Evolutionary conservation across 768 basidiomycete genomes (phyloP), one percentile per base, ranked within the genome.

Genomic region (Calocybe gangraenosa): DNA sequence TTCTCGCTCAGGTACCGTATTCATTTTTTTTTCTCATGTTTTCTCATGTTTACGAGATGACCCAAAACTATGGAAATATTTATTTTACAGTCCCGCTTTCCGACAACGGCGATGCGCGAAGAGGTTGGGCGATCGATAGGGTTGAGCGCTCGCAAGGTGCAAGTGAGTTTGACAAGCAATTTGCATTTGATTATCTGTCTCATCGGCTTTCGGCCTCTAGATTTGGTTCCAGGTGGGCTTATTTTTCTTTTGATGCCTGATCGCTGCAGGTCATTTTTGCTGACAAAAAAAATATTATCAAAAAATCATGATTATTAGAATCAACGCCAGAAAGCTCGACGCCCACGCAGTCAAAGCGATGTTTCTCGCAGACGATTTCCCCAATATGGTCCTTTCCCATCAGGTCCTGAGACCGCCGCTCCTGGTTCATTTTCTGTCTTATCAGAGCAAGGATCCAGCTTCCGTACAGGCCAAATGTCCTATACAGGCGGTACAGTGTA

Each of bases 131-230:
- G 84, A 18, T 74, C 85, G 28, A 92, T 92, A 53, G 90, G 89
- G n/a, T 67, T 93, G 58, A 91, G 88, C 60, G 88, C 89, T 37
- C 78, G 90, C 32, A 90, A 92, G 70, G 90, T 93, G 2, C 90
- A 93, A 79, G 89, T 87, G 56, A 59, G 84, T 48, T 46, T 32
- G 25, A 20, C 34, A 51, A 34, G 11, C 11, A n/a, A 21, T 47
- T 44, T 20, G 47, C 20, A 50, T 41, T 23, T 28, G 35, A 44
- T 43, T 21, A n/a, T n/a, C 2, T 48, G 41, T 9, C 46, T 55
- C 14, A 57, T 37, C 9, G n/a, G n/a, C 21, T 35, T 51, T 43
- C 34, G 25, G 33, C 42, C 56, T 46, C 56, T 57, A 92, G 89
- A 89, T 92, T 54, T 92, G 89, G 89, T 92, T 92, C 66, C 89